Evolutionary conservation across 2,329 filamentous ascomycete genomes (phyloP).

Genomic region (Fusarium odoratissimum): DNA sequence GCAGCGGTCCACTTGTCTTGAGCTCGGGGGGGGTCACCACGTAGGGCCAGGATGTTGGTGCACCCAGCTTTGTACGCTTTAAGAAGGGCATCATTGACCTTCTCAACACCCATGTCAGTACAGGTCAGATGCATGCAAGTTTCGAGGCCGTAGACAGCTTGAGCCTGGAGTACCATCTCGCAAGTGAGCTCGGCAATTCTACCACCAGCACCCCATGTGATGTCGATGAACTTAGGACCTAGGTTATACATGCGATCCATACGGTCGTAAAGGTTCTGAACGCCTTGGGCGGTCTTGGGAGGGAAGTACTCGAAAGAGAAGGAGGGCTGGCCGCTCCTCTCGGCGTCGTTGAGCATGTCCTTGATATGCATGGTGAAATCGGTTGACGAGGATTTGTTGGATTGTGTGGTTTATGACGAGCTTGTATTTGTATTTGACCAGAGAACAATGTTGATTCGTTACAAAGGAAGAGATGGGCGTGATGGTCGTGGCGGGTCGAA

Average conservation of each 20-base stretch:
- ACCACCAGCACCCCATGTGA: constrained; percentile 98
- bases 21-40: constrained; percentile 93
- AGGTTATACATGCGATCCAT: constrained; percentile 99
- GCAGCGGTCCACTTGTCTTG: constrained; percentile 93
- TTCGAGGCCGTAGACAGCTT: constrained; percentile 94
- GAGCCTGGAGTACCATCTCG: constrained; percentile 97
- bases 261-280: constrained; percentile 98
- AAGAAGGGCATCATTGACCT: constrained; percentile 88
- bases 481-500: constrained; percentile 26
- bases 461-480: not conserved
- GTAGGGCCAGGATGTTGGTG: constrained; percentile 94
- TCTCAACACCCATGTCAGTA: constrained; percentile 95
- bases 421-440: constrained; percentile 1
- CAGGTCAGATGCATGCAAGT: constrained; percentile 99
- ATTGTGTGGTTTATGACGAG: not conserved
- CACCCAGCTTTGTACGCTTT: constrained; percentile 94
- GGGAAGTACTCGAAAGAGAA: constrained; percentile 99
- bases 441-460: not conserved
- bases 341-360: constrained; percentile 86
- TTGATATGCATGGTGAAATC: constrained; percentile 87
- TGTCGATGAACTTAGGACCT: constrained; percentile 95
- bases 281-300: constrained; percentile 95
- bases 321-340: constrained; percentile 81
- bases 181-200: constrained; percentile 90
- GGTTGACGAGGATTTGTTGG: not conserved